phyloP scores from a whole-genome alignment of 768 basidiomycete species.

The Kockovaella imperatae region DNA sequence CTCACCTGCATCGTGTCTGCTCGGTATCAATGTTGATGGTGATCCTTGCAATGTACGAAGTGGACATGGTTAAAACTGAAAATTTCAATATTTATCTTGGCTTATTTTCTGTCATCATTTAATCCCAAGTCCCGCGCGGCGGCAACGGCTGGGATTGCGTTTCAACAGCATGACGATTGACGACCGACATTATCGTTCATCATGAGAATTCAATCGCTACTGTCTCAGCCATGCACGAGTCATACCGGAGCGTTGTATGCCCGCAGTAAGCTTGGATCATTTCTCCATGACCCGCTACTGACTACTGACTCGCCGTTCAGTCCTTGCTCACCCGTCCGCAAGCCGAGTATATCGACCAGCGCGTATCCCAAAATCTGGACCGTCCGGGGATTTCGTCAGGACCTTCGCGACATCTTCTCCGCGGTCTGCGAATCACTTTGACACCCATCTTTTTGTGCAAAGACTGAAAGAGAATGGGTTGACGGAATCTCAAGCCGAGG shows the following conservation, averaged over 20 bases:
- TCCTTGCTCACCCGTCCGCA: too few species aligned
- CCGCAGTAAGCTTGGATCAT: too few species aligned
- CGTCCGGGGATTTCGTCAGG: too few species aligned
- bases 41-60: neutral
- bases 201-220: slow-evolving; percentile 7
- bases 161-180: neutral
- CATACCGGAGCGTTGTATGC: too few species aligned
- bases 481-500: slow-evolving; percentile 84
- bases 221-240: too few species aligned
- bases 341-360: too few species aligned
- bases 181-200: slow-evolving; percentile 9
- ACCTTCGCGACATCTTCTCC: too few species aligned
- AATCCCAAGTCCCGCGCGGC: neutral
- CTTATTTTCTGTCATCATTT: slow-evolving; percentile 6
- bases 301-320: too few species aligned
- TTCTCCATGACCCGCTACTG: too few species aligned
- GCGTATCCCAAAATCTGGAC: too few species aligned
- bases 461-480: slow-evolving; percentile 81
- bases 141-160: neutral
- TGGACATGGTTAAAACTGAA: neutral
- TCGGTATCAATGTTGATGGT: neutral
- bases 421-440: slow-evolving; percentile 59
- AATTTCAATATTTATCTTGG: neutral
- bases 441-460: slow-evolving; percentile 90
- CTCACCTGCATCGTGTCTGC: slow-evolving; percentile 37